Evolutionary conservation across 345 rosid species (phyloP).

Genomic region (Rhodamnia rubescens): DNA sequence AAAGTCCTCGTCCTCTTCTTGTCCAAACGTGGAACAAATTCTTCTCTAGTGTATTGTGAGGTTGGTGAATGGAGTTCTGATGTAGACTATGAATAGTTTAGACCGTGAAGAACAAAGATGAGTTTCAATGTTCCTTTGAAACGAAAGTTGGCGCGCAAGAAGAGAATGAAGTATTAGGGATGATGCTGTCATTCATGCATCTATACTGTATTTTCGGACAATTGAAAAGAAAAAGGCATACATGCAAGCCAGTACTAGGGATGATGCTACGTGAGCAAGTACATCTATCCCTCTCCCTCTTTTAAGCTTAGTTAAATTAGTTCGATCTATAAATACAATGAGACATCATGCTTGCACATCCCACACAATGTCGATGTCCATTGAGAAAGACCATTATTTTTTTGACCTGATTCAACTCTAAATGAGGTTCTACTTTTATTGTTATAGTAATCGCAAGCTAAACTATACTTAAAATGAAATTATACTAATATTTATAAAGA

Average conservation of each 20-base stretch:
- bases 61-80: background rate
- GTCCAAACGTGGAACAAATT: background rate
- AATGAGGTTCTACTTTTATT: background rate
- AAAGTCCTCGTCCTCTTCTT: background rate
- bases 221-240: background rate
- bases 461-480: background rate
- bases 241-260: background rate
- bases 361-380: background rate
- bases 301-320: background rate
- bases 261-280: background rate
- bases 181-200: background rate
- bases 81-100: background rate
- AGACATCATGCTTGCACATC: background rate
- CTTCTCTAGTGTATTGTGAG: background rate
- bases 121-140: background rate
- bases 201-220: background rate
- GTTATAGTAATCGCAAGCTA: background rate
- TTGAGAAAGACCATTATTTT: background rate
- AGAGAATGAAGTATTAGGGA: background rate
- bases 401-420: background rate
- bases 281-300: background rate
- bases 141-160: background rate
- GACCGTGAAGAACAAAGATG: background rate
- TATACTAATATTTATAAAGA: background rate
- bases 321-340: background rate